A percentile compares a stretch with the other conserved stretches of the same genome.
These are phyloP conservation scores for Xylariaceae sp. DNA, from an alignment of 2,329 filamentous ascomycete genomes.

Conservation along the genomic window DNA sequence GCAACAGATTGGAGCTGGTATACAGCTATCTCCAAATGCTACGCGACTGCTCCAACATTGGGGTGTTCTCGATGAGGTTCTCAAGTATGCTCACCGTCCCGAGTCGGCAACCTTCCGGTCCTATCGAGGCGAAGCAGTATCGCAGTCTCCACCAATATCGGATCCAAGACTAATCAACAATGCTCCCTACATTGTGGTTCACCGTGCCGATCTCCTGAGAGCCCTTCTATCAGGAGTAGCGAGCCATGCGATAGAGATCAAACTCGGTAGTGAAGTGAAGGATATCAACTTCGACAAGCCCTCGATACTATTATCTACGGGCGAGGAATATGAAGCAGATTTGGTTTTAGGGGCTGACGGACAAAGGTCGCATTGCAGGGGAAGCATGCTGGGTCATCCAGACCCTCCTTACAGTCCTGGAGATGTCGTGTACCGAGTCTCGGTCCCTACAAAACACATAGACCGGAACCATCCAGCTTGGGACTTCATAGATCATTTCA, in stretches of 20 bases:
- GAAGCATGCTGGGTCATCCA: background rate
- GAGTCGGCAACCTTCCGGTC: slow-evolving; percentile 2
- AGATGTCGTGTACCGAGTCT: slow-evolving; percentile 4
- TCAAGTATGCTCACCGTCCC: slow-evolving; percentile 4
- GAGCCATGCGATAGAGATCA: slow-evolving; percentile 5
- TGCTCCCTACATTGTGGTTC: slow-evolving; percentile 8
- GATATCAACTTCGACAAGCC: slow-evolving; percentile 6
- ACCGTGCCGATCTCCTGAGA: slow-evolving; percentile 6
- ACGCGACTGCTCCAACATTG: slow-evolving; percentile 11
- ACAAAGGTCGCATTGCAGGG: slow-evolving; percentile 5
- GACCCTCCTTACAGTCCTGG: slow-evolving; percentile 10
- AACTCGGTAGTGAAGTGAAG: slow-evolving; percentile 8
- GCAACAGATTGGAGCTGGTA: slow-evolving; percentile 11
- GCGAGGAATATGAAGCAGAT: slow-evolving; percentile 8
- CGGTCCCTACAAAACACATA: background rate
- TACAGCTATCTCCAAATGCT: slow-evolving; percentile 14
- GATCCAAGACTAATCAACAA: background rate
- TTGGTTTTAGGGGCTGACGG: slow-evolving; percentile 13
- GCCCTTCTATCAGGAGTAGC: background rate
- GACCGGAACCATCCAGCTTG: background rate
- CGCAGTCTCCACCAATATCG: slow-evolving; percentile 1
- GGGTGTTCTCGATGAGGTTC: slow-evolving; percentile 14
- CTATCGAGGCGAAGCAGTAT: slow-evolving; percentile 1
- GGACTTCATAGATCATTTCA: background rate
- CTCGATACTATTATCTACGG: slow-evolving; percentile 2